Base-by-base conservation (phyloP, 305 asterid species). In the Fraxinus sp. region DNA sequence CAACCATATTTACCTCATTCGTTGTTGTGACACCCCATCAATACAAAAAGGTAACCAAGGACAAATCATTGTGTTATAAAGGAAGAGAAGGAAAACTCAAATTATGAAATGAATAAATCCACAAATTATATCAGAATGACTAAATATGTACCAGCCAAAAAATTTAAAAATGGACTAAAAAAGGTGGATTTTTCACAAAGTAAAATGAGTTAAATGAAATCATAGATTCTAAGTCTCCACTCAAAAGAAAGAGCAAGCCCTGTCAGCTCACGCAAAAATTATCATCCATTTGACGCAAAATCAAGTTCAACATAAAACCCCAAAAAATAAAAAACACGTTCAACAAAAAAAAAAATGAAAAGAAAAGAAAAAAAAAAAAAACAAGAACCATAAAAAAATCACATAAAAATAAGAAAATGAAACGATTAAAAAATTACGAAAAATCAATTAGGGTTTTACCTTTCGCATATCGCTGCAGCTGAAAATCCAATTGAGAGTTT, bases 371-470 rank as follows among this genome's bases (percentile, higher is more conserved):
- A 1, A 28, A 28, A 28, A 28, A 28, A 1, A 28, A 28, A 28
- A 28, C 30, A 28, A 28, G 30, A 28, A 28, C 30, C 30, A 28
- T 28, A 28, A 28, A 28, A 28, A 28, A 28, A 28, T 28, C 30
- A 1, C 35, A 43, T 5, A 37, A 33, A 66, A 59, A 59, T 16
- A 71, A 16, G 43, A 71, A 30, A 6, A 14, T 39, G 74, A 28
- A 28, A 28, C 32, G 35, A 14, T 14, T n/a, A 57, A 77, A 84
- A 77, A 79, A 66, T 24, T 73, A n/a, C 6, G 1, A 18, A 52
- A 64, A 70, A 35, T 16, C 49, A 78, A 55, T 78, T 86, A 87
- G 86, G 90, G 90, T 82, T 86, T 88, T 82, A 88, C 90, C 87
- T 88, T 84, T 84, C 16, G 86, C 89, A 86, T 88, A 68, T 82